These are phyloP conservation scores for Xerocomellus chrysenteron DNA, from an alignment of 768 basidiomycete species.

Conservation along the genomic window DNA sequence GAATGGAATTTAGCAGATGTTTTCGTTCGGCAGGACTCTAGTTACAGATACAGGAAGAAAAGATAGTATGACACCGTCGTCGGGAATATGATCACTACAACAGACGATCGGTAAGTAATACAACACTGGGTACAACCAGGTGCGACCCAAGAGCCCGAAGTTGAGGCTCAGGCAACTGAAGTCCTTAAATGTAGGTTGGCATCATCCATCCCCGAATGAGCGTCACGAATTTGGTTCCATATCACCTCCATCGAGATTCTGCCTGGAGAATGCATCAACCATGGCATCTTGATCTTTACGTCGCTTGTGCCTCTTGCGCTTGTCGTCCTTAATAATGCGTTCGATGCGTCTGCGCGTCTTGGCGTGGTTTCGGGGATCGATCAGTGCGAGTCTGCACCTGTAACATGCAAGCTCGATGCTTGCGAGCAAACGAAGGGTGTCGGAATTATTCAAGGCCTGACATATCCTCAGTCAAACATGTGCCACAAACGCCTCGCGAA, in stretches of 20 bases:
- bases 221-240: constrained; percentile 27
- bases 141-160: constrained; percentile 1
- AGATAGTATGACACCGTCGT: constrained; percentile 5
- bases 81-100: constrained; percentile 18
- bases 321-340: constrained; percentile 82
- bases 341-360: constrained; percentile 72
- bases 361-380: constrained; percentile 64
- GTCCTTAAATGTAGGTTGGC: constrained; percentile 12
- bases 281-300: constrained; percentile 84
- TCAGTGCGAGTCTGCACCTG: constrained; percentile 64
- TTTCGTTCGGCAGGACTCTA: constrained; percentile 9
- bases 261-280: constrained; percentile 72
- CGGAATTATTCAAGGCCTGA: constrained; percentile 79
- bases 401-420: constrained; percentile 86
- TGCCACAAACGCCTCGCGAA: constrained; percentile 2
- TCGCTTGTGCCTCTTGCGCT: constrained; percentile 74
- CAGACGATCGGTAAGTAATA: constrained; percentile 23
- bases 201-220: constrained; percentile 1
- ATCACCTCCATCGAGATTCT: constrained; percentile 37
- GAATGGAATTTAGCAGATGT: neutral
- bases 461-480: constrained; percentile 12
- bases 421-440: constrained; percentile 77
- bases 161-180: constrained; percentile 8
- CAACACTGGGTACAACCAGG: constrained; percentile 18
- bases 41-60: constrained; percentile 2